A percentile compares a stretch with the other conserved stretches of the same genome.
These are phyloP conservation scores for Phialocephala subalpina DNA, from an alignment of 2,329 filamentous ascomycete genomes.

Conservation along the genomic window DNA sequence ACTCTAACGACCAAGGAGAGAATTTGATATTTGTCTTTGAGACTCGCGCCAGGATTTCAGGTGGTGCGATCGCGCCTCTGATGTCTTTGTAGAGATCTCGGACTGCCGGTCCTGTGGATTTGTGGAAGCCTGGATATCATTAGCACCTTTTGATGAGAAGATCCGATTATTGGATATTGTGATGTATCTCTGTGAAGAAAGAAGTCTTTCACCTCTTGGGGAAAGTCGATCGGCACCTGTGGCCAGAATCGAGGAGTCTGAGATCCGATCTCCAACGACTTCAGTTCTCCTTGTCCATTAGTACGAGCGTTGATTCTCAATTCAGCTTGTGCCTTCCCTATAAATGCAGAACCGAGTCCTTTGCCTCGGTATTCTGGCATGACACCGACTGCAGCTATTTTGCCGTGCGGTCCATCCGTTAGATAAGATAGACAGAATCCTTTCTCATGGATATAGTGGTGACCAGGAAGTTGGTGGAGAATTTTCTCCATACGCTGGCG, in stretches of 20 bases:
- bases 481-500: constrained; percentile 40
- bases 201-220: constrained; percentile 47
- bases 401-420: constrained; percentile 35
- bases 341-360: constrained; percentile 49
- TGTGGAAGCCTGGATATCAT: constrained; percentile 34
- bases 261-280: constrained; percentile 42
- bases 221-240: constrained; percentile 50
- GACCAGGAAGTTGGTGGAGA: constrained; percentile 39
- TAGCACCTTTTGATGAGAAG: constrained; percentile 4
- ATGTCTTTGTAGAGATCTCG: constrained; percentile 52
- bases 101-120: constrained; percentile 32
- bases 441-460: constrained; percentile 49
- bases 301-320: constrained; percentile 35
- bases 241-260: constrained; percentile 54
- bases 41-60: constrained; percentile 28
- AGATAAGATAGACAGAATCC: constrained; percentile 50
- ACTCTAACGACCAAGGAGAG: no score
- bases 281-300: constrained; percentile 37
- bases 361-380: constrained; percentile 45
- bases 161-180: constrained; percentile 29
- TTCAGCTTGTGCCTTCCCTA: constrained; percentile 42
- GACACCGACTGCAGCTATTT: constrained; percentile 50
- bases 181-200: constrained; percentile 47
- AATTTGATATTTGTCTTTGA: no score
- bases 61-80: constrained; percentile 44